Evolutionary conservation across 768 basidiomycete species (phyloP).

Genomic region (Candolleomyces efflorescens): DNA sequence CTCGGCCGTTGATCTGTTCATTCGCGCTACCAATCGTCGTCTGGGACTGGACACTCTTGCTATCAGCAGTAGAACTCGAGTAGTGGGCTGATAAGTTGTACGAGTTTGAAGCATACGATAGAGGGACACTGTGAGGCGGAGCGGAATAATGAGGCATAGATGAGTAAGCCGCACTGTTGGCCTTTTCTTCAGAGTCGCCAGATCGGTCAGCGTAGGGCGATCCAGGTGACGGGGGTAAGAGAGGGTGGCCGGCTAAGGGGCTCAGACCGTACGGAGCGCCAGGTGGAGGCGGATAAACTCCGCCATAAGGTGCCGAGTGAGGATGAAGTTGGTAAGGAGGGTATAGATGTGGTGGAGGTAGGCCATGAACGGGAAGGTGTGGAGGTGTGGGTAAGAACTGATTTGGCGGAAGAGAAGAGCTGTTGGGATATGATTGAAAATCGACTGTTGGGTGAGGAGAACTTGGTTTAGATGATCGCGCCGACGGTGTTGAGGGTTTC

Average conservation of each 20-base stretch:
- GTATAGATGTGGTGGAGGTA: neutral
- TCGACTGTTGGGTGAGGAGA: constrained; percentile 11
- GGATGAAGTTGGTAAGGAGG: constrained; percentile 2
- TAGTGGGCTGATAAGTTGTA: no score
- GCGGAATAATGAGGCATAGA: no score
- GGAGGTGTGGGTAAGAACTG: neutral
- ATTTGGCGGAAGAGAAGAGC: no score
- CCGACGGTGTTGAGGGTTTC: constrained; percentile 1
- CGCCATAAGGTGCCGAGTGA: constrained; percentile 1
- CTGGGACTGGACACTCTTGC: no score
- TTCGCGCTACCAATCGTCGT: neutral
- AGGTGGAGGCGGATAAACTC: constrained; percentile 12
- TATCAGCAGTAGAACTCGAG: no score
- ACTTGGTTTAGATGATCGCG: constrained; percentile 13
- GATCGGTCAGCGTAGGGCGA: neutral
- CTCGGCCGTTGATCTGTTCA: neutral
- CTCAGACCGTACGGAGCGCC: neutral
- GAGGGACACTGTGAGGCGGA: no score
- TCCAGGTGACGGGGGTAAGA: constrained; percentile 11
- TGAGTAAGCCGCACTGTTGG: no score
- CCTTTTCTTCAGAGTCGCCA: neutral
- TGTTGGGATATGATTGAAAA: neutral
- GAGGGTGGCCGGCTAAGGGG: constrained; percentile 2
- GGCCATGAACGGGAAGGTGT: neutral
- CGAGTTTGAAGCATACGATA: no score